These are phyloP conservation scores for Solanum paucissectum DNA, from an alignment of 257 asterid species.

Conservation along the genomic window DNA sequence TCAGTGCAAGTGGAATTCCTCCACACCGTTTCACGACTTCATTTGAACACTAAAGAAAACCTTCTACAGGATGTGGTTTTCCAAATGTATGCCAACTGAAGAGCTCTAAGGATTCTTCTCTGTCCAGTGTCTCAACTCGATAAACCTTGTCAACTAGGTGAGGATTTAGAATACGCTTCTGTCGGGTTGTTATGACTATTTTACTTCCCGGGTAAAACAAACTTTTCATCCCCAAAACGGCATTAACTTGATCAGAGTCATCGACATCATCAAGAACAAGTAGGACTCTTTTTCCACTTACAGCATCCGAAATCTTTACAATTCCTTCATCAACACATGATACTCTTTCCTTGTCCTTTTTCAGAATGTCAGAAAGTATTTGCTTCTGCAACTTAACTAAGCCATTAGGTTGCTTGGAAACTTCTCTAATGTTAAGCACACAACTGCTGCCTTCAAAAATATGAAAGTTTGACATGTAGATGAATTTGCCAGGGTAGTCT, in stretches of 20 bases:
- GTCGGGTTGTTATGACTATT: background rate
- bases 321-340: slow-evolving; percentile 12
- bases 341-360: background rate
- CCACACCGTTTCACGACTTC: background rate
- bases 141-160: background rate
- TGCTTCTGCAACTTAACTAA: slow-evolving; percentile 7
- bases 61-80: background rate
- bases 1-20: slow-evolving; percentile 1
- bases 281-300: slow-evolving; percentile 5
- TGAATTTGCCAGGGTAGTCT: slow-evolving; percentile 13
- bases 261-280: slow-evolving; percentile 20
- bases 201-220: slow-evolving; percentile 5
- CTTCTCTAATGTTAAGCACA: slow-evolving; percentile 7
- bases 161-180: background rate
- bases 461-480: slow-evolving; percentile 1
- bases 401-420: background rate
- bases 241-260: slow-evolving; percentile 6
- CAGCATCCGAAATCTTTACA: background rate
- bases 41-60: background rate
- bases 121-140: background rate
- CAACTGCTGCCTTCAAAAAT: slow-evolving; percentile 7
- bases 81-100: slow-evolving; percentile 2
- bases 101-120: background rate
- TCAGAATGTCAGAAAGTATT: slow-evolving; percentile 4
- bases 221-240: slow-evolving; percentile 4